These are phyloP conservation scores for Tolypocladium ophioglossoides DNA, from an alignment of 2,329 filamentous ascomycete genomes.

Conservation along the genomic window DNA sequence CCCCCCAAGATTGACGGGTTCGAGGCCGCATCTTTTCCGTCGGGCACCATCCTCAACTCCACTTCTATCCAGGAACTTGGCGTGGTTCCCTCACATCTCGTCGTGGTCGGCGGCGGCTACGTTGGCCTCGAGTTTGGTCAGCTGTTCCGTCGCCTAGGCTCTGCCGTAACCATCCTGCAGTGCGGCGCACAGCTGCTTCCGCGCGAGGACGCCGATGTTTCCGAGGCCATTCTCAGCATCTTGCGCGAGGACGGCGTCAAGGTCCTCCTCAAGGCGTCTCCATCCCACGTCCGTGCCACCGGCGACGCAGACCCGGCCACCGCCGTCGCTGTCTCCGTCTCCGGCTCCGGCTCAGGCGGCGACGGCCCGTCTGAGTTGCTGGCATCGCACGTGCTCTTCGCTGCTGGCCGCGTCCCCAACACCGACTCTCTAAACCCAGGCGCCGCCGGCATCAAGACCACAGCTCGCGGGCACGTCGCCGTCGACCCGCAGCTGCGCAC, in stretches of 20 bases:
- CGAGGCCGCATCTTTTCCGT: conserved; percentile 8
- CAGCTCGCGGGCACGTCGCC: conserved; percentile 30
- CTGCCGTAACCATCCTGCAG: conserved; percentile 37
- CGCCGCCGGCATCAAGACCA: conserved; percentile 28
- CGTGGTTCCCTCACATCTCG: conserved; percentile 33
- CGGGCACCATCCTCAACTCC: conserved; percentile 27
- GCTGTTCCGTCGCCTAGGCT: conserved; percentile 37
- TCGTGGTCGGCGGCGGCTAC: conserved; percentile 42
- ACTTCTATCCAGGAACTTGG: conserved; percentile 36
- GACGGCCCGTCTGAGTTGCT: conserved; percentile 8
- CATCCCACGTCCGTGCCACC: conserved; percentile 14
- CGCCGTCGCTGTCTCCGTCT: conserved; percentile 9
- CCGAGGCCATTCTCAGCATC: conserved; percentile 28
- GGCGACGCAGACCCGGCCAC: conserved; percentile 1
- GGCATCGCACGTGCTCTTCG: conserved; percentile 38
- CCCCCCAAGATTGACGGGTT: conserved; percentile 25
- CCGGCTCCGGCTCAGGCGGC: conserved; percentile 4
- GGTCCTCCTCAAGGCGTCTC: conserved; percentile 26
- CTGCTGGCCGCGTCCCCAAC: conserved; percentile 38
- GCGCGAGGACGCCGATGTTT: conserved; percentile 37
- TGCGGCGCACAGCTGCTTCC: conserved; percentile 29
- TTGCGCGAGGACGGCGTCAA: conserved; percentile 34
- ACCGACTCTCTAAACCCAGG: conserved; percentile 32
- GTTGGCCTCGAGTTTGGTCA: conserved; percentile 44
- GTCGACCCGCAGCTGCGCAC: conserved; percentile 35